These are phyloP conservation scores for Cicer bijugum DNA, from an alignment of 306 rosid species.

Conservation along the genomic window DNA sequence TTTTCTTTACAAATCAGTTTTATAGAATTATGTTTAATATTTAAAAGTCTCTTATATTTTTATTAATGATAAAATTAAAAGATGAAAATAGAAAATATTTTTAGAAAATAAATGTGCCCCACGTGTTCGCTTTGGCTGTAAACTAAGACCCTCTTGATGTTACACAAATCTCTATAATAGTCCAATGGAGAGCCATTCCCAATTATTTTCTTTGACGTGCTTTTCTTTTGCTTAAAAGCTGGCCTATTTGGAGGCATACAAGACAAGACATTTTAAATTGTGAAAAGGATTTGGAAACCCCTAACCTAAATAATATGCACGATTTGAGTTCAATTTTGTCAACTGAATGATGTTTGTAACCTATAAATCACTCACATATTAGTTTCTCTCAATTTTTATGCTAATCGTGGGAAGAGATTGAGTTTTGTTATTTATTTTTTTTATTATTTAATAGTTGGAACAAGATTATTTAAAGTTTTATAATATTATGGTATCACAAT, in stretches of 20 bases:
- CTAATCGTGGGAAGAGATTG: slow-evolving; percentile 2
- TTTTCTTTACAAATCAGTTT: too few relatives aligned
- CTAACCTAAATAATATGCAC: slow-evolving; percentile 37
- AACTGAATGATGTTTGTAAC: slow-evolving; percentile 45
- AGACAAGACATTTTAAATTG: slow-evolving; percentile 45
- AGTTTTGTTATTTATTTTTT: too few relatives aligned
- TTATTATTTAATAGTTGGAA: too few relatives aligned
- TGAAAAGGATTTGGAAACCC: slow-evolving; percentile 54
- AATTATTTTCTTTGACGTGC: not conserved
- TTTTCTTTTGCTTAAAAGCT: slow-evolving; percentile 41
- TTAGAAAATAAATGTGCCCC: too few relatives aligned
- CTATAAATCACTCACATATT: slow-evolving; percentile 37
- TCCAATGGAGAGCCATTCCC: slow-evolving; percentile 10
- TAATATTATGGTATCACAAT: too few relatives aligned
- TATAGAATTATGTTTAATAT: too few relatives aligned
- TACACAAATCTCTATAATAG: slow-evolving; percentile 19
- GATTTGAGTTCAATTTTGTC: slow-evolving; percentile 16
- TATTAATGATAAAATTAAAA: too few relatives aligned
- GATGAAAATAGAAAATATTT: too few relatives aligned
- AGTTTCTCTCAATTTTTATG: slow-evolving; percentile 9
- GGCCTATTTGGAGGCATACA: slow-evolving; percentile 41
- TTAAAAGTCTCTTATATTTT: too few relatives aligned
- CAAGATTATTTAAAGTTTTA: too few relatives aligned
- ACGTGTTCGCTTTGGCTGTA: too few relatives aligned
- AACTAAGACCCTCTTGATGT: too few relatives aligned